Conservation (phyloP, 2,329 filamentous ascomycete genomes). For the Colletotrichum sp. region DNA sequence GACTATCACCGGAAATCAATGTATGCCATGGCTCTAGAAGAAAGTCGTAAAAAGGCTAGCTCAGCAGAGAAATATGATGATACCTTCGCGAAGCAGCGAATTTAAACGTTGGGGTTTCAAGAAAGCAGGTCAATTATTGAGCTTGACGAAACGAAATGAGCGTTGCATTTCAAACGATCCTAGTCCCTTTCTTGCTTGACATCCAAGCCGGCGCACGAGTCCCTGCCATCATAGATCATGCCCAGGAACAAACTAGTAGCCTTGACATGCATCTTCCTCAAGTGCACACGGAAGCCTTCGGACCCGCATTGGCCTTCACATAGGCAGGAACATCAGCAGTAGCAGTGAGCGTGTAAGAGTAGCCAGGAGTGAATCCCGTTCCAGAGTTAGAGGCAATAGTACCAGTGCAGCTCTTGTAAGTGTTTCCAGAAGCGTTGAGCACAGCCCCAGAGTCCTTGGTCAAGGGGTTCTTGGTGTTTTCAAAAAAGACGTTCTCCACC, state of each 20-base stretch:
- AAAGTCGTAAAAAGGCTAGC: not conserved
- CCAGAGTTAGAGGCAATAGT: conserved; percentile 14
- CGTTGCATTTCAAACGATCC: not conserved
- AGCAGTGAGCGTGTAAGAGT: conserved; percentile 4
- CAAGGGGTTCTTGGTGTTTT: conserved; percentile 16
- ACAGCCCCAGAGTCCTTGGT: not conserved
- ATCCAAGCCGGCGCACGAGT: not conserved
- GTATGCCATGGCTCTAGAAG: not conserved
- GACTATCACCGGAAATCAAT: too few species aligned
- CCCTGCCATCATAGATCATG: not conserved
- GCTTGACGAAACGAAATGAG: not conserved
- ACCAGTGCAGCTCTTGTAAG: conserved; percentile 10
- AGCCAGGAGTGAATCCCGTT: not conserved
- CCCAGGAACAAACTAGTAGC: not conserved
- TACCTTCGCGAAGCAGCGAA: not conserved
- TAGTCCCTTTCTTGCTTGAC: not conserved
- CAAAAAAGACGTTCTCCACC: conserved; percentile 21
- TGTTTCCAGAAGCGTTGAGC: conserved; percentile 2
- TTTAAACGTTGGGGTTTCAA: not conserved
- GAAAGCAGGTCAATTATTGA: not conserved
- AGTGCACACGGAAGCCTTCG: conserved; percentile 2
- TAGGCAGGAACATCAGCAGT: conserved; percentile 18
- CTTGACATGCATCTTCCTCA: not conserved
- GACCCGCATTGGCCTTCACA: conserved; percentile 13
- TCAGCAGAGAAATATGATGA: not conserved